Evolutionary conservation across 2,329 filamentous ascomycete species (phyloP).

Genomic region (Penicillium sp.): DNA sequence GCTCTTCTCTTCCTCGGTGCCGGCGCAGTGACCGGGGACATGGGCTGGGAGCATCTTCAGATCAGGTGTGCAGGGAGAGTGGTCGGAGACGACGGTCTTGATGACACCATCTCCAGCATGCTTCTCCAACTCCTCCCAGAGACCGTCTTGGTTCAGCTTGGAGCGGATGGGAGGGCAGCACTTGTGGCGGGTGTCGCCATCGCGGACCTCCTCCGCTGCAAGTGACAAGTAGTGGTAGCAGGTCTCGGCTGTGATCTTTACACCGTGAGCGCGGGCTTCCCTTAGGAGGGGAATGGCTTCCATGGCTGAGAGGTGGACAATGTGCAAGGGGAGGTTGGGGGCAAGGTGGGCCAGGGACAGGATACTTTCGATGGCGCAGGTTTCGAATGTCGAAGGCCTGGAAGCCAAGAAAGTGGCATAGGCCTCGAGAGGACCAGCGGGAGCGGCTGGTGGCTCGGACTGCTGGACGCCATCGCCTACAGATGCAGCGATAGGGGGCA

Average conservation of each 20-base stretch:
- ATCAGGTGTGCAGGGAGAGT: conserved; percentile 93
- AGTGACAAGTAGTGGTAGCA: conserved; percentile 94
- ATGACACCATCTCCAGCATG: conserved; percentile 73
- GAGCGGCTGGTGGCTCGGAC: conserved; percentile 68
- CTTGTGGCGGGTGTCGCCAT: conserved; percentile 90
- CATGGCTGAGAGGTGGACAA: conserved; percentile 89
- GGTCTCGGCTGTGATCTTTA: conserved; percentile 90
- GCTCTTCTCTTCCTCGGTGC: conserved; percentile 37
- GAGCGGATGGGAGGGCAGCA: conserved; percentile 91
- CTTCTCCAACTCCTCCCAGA: conserved; percentile 77
- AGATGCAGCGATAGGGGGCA: conserved; percentile 79
- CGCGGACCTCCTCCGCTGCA: conserved; percentile 75
- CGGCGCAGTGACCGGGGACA: conserved; percentile 54
- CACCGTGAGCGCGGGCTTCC: conserved; percentile 68
- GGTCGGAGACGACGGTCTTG: conserved; percentile 88
- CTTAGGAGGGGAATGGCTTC: conserved; percentile 81
- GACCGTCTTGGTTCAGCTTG: conserved; percentile 75
- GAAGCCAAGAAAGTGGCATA: conserved; percentile 93
- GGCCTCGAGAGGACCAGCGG: conserved; percentile 69
- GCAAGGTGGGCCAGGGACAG: conserved; percentile 77
- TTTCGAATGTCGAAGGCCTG: conserved; percentile 86
- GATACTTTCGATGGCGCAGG: conserved; percentile 85
- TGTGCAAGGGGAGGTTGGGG: conserved; percentile 81
- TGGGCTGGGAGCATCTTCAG: conserved; percentile 81
- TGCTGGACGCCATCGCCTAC: conserved; percentile 75